A percentile compares a stretch with the other conserved stretches of the same genome.
Conservation (phyloP, 129 eudicot species). For the Deinandra increscens region DNA sequence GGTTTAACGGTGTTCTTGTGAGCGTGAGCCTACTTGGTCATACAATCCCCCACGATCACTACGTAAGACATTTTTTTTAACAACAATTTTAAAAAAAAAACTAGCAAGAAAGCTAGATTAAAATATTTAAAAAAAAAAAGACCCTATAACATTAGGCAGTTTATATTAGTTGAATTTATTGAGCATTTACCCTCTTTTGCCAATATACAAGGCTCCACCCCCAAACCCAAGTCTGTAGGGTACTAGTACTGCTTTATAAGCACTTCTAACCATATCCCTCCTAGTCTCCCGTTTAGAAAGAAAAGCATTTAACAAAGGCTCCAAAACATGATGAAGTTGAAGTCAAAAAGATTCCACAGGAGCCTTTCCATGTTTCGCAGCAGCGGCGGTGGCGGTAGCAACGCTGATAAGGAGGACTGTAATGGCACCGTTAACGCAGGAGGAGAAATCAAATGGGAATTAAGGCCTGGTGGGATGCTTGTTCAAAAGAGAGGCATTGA, state of each 20-base stretch:
- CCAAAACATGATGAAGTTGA: constrained; percentile 51
- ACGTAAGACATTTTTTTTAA: no score
- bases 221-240: neutral
- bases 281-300: constrained; percentile 2
- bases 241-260: constrained; percentile 11
- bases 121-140: no score
- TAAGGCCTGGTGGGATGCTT: constrained; percentile 83
- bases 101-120: no score
- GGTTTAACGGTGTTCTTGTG: no score
- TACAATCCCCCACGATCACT: no score
- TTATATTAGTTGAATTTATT: no score
- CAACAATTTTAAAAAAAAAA: no score
- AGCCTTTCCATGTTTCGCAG: constrained; percentile 58
- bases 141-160: no score
- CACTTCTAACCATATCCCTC: constrained; percentile 15
- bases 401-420: constrained; percentile 15
- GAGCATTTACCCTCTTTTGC: no score
- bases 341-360: constrained; percentile 61
- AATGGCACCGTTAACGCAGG: constrained; percentile 14
- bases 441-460: constrained; percentile 70
- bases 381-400: constrained; percentile 23
- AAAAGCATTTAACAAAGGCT: neutral
- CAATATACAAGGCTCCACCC: no score
- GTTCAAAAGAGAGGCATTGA: constrained; percentile 65
- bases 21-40: no score